phyloP scores from a whole-genome alignment of 257 asterid species.

The Linaria vulgaris region DNA sequence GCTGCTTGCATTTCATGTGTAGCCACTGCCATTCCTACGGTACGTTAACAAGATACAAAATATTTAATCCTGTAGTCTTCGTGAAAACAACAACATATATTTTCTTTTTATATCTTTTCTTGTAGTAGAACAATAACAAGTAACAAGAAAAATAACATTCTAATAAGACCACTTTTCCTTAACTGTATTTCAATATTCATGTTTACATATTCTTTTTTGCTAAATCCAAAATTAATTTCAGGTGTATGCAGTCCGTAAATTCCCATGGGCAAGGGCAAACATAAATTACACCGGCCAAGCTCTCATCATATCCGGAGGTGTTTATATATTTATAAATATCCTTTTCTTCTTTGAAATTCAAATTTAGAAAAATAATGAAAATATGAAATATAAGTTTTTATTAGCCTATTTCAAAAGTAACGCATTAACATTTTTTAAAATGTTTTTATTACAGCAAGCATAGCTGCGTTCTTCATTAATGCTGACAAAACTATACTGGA shows the following conservation, averaged over 20 bases:
- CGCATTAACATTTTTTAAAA: not conserved
- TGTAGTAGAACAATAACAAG: too few species aligned
- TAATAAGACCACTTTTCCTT: not conserved
- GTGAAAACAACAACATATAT: not conserved
- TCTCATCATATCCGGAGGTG: constrained; percentile 41
- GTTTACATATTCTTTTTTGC: not conserved
- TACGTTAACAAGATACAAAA: constrained; percentile 1
- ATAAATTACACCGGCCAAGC: constrained; percentile 49
- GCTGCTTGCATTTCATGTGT: constrained; percentile 32
- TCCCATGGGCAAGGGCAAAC: constrained; percentile 49
- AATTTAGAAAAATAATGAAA: not conserved
- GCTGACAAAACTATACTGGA: constrained; percentile 41
- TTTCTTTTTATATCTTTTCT: not conserved
- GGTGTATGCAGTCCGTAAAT: constrained; percentile 35
- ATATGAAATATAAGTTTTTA: not conserved
- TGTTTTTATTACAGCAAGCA: constrained; percentile 22
- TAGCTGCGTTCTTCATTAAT: constrained; percentile 31
- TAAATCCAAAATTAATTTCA: constrained; percentile 1
- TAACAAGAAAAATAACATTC: too few species aligned
- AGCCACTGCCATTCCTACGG: constrained; percentile 31
- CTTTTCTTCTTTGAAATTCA: not conserved
- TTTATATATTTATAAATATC: not conserved
- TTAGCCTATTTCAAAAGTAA: not conserved
- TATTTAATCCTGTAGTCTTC: not conserved
- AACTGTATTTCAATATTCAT: not conserved